Conservation (phyloP, 768 basidiomycete species). For the Naganishia antarctica region DNA sequence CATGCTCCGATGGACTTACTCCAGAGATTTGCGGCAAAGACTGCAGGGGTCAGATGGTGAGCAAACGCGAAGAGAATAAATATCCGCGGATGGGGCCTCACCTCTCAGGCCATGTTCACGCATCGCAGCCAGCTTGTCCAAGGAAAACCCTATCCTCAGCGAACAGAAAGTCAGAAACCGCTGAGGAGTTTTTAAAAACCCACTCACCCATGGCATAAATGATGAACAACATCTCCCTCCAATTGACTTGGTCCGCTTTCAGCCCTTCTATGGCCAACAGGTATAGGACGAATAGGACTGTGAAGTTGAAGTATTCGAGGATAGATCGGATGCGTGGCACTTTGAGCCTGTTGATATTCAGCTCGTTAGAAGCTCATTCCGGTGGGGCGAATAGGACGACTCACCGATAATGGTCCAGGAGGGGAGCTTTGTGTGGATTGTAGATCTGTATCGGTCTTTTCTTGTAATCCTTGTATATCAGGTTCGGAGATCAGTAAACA, state of each 20-base stretch:
- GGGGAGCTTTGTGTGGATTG: conserved; percentile 84
- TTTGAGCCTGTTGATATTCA: conserved; percentile 62
- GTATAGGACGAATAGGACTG: conserved; percentile 78
- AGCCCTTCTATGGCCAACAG: conserved; percentile 74
- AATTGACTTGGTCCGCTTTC: conserved; percentile 60
- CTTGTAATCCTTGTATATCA: conserved; percentile 75
- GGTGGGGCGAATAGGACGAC: conserved; percentile 29
- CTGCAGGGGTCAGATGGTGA: conserved; percentile 18
- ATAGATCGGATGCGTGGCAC: conserved; percentile 87
- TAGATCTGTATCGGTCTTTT: conserved; percentile 86
- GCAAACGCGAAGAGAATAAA: background rate
- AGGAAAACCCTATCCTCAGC: conserved; percentile 74
- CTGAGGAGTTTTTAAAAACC: background rate
- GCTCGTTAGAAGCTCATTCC: background rate
- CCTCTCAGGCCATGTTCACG: conserved; percentile 92
- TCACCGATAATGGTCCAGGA: conserved; percentile 92
- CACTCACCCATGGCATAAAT: conserved; percentile 52
- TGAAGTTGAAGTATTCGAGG: conserved; percentile 81
- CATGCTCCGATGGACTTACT: conserved; percentile 23
- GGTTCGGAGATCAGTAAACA: conserved; percentile 5
- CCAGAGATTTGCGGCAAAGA: conserved; percentile 44
- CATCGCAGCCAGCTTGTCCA: conserved; percentile 91
- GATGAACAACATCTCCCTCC: conserved; percentile 70
- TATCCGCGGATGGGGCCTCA: conserved; percentile 38
- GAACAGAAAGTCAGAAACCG: conserved; percentile 11